Evolutionary conservation across 768 basidiomycete genomes (phyloP).

Genomic region (Trametes cinnabarina): DNA sequence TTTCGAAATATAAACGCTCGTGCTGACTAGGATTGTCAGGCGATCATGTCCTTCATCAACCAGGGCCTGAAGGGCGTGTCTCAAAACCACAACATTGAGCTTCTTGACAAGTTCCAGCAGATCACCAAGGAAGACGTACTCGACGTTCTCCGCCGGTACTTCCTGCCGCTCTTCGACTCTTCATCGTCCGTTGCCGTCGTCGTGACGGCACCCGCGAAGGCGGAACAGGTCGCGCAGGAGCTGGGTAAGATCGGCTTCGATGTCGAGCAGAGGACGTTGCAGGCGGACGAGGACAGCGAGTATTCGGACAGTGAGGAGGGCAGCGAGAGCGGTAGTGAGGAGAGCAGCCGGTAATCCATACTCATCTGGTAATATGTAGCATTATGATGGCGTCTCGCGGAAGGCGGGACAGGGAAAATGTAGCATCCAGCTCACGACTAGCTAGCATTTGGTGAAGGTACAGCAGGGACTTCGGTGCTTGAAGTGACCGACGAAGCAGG

Average conservation of each 20-base stretch:
- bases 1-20: background rate
- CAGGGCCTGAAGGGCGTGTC: constrained; percentile 86
- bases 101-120: constrained; percentile 77
- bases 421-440: constrained; percentile 16
- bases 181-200: constrained; percentile 75
- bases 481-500: background rate
- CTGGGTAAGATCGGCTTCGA: constrained; percentile 71
- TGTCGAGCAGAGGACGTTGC: constrained; percentile 69
- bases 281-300: constrained; percentile 45
- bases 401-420: background rate
- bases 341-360: constrained; percentile 11
- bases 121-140: constrained; percentile 80
- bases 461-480: background rate
- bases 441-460: background rate
- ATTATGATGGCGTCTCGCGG: constrained; percentile 2
- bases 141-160: constrained; percentile 62
- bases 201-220: constrained; percentile 80
- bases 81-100: constrained; percentile 67
- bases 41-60: constrained; percentile 80
- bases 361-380: constrained; percentile 11
- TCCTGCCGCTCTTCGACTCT: constrained; percentile 83
- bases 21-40: constrained; percentile 41
- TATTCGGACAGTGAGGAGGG: constrained; percentile 35
- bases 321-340: constrained; percentile 12
- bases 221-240: constrained; percentile 63